Evolutionary conservation across 148 eudicot species (phyloP), one percentile per base, ranked within the genome.

Genomic region (Cornus kousa): DNA sequence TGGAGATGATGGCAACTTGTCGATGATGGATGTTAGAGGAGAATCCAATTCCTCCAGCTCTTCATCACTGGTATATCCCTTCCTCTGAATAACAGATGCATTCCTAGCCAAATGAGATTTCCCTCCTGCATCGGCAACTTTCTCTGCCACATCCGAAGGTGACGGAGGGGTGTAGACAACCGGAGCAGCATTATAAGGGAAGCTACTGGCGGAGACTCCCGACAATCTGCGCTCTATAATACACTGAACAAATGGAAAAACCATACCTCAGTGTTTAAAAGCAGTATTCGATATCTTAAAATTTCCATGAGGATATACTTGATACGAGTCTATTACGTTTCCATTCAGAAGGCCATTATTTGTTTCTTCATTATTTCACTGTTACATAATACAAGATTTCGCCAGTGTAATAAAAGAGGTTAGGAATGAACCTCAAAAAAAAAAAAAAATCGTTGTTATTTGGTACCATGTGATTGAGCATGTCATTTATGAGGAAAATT

Each of bases 61-160:
- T 39, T 93, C 97, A 69, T 95, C 97, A 17, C 98, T 93, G 5
- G 97, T 91, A 74, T 93, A 95, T 43, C 97, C 98, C 75, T 93
- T 95, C 79, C 85, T 89, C 83, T 90, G 97, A 43, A 85, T 80
- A 78, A 80, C 73, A n/a, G 95, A 90, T 65, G 87, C 86, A 28
- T 82, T 91, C 76, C 91, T 87, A 35, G 82, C 81, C 46, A 87
- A 57, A 43, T 81, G 89, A 46, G 90, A 74, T 62, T 81, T 90
- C 31, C 81, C 87, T 46, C 83, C 86, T 2, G 86, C 89, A 76
- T 93, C 93, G 3, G 90, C 90, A 22, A 93, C 92, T 84, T 90
- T 91, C 75, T 89, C 91, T 8, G 93, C 85, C 68, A 89, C 87
- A 37, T 87, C 82, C 40, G 74, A 79, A 23, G 90, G 75, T 78